Evolutionary conservation across 202 grass and related monocot genomes (phyloP).

Genomic region (Musa balbisiana): DNA sequence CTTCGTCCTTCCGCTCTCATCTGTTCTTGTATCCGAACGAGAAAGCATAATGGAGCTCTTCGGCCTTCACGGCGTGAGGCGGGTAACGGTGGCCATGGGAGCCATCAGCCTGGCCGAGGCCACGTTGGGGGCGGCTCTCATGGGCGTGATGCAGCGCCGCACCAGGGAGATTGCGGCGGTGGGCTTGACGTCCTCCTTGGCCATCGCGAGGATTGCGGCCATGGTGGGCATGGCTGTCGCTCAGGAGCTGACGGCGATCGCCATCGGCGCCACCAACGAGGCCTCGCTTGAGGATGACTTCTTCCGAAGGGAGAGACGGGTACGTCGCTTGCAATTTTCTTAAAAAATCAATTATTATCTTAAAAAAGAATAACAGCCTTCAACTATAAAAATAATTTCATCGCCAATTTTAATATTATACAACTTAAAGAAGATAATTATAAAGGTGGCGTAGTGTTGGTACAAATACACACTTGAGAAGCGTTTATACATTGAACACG

Average conservation of each 20-base stretch:
- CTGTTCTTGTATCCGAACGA: not conserved
- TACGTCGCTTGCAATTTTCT: not conserved
- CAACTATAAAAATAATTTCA: not conserved
- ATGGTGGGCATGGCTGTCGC: slow-evolving; percentile 44
- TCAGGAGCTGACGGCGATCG: slow-evolving; percentile 44
- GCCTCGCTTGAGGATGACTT: slow-evolving; percentile 20
- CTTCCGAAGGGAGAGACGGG: slow-evolving; percentile 36
- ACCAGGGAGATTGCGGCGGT: slow-evolving; percentile 23
- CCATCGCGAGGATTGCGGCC: slow-evolving; percentile 28
- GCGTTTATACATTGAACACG: too few species aligned
- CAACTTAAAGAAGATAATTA: not conserved
- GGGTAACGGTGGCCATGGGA: slow-evolving; percentile 22
- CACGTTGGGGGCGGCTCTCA: slow-evolving; percentile 14
- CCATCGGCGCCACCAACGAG: slow-evolving; percentile 19
- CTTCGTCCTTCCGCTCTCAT: not conserved
- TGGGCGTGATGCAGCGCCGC: not conserved
- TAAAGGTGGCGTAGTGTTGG: too few species aligned
- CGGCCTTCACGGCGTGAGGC: slow-evolving; percentile 15
- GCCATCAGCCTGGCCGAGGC: slow-evolving; percentile 18
- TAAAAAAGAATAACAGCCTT: not conserved
- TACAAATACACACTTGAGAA: too few species aligned
- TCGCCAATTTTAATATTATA: not conserved
- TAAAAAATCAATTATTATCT: not conserved
- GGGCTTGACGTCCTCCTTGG: slow-evolving; percentile 14
- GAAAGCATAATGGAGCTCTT: not conserved